Conservation (phyloP, 805 yeast genomes). For the Torulaspora gathmanii region DNA sequence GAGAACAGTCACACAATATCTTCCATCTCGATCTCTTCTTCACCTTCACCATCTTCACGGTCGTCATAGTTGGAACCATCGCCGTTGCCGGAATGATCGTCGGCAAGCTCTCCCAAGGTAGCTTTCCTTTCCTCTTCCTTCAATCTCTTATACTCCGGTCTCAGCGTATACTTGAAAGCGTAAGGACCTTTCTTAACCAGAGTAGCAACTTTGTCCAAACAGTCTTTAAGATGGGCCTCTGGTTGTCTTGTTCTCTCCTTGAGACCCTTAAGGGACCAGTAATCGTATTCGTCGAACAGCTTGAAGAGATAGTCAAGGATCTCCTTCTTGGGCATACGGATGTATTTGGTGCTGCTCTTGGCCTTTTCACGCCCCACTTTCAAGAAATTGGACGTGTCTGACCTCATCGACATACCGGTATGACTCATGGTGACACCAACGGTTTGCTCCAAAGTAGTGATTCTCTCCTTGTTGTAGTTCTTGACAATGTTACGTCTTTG, state of each 20-base stretch:
- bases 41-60: conserved; percentile 48
- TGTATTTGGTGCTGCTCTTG: conserved; percentile 58
- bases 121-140: conserved; percentile 72
- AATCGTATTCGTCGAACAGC: conserved; percentile 89
- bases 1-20: conserved; percentile 43
- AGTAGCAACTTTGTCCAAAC: conserved; percentile 82
- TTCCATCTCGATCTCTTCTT: conserved; percentile 71
- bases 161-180: conserved; percentile 83
- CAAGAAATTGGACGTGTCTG: conserved; percentile 66
- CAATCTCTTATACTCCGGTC: conserved; percentile 81
- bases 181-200: conserved; percentile 94
- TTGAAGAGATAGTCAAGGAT: conserved; percentile 82
- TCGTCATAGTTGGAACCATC: conserved; percentile 12
- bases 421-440: conserved; percentile 87
- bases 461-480: conserved; percentile 53
- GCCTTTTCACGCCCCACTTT: conserved; percentile 46
- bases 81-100: conserved; percentile 22
- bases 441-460: conserved; percentile 66
- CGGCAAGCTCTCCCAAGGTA: conserved; percentile 49
- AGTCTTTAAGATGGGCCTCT: conserved; percentile 85
- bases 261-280: conserved; percentile 92
- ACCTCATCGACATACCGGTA: conserved; percentile 79
- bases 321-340: conserved; percentile 89
- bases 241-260: conserved; percentile 95
- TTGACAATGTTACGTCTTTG: conserved; percentile 46